Conservation (phyloP, 2,329 filamentous ascomycete species). For the Xylaria sp. region DNA sequence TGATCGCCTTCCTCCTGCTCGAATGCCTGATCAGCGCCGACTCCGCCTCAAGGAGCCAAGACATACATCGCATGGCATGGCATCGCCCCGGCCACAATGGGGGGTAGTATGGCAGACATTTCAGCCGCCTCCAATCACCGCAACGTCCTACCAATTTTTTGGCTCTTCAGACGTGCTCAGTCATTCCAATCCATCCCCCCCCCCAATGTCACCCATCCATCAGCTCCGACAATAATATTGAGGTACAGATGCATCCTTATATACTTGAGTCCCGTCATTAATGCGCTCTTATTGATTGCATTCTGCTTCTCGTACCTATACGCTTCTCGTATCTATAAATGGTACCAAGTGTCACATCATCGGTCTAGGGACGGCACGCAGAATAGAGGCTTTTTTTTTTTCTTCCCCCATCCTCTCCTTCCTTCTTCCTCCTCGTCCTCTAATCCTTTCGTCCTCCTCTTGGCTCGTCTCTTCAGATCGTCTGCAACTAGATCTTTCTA, state of each 20-base stretch:
- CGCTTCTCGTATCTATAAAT: neutral
- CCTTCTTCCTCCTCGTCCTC: no score
- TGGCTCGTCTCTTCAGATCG: no score
- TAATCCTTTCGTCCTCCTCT: no score
- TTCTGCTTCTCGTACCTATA: neutral
- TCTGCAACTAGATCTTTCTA: neutral
- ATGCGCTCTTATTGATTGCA: neutral
- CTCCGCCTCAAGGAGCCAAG: neutral
- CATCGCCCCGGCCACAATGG: neutral
- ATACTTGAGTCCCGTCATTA: neutral
- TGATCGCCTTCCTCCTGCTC: neutral
- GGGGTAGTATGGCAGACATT: neutral
- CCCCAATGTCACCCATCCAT: conserved; percentile 2
- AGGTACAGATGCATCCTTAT: neutral
- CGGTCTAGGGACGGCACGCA: neutral
- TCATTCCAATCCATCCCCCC: neutral
- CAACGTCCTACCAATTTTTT: neutral
- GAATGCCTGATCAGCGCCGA: neutral
- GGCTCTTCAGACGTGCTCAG: neutral
- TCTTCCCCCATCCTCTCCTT: no score
- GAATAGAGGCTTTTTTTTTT: neutral
- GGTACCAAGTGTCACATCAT: neutral
- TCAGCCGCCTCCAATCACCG: conserved; percentile 3
- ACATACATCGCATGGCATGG: neutral
- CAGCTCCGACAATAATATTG: neutral